phyloP scores from a whole-genome alignment of 306 rosid genomes.

The Trifolium repens region DNA sequence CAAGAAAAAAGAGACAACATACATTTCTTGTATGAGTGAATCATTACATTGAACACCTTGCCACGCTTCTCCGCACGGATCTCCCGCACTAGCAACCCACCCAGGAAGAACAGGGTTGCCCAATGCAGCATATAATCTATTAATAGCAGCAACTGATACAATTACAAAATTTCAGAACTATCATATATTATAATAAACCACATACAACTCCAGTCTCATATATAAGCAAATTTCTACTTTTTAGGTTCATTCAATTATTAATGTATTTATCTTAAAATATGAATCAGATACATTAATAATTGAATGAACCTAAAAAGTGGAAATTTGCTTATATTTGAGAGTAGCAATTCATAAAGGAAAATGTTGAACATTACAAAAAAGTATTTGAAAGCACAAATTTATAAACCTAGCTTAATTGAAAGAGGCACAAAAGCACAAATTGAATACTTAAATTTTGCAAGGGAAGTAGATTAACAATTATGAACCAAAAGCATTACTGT shows the following conservation, averaged over 20 bases:
- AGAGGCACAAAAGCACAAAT: slow-evolving; percentile 22
- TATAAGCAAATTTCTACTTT: too few relatives aligned
- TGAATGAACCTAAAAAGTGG: too few relatives aligned
- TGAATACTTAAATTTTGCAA: background rate
- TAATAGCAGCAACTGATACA: slow-evolving; percentile 81
- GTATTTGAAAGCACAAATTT: background rate
- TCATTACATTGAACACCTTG: slow-evolving; percentile 86
- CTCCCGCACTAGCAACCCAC: slow-evolving; percentile 83
- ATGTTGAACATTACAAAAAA: background rate
- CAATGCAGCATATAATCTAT: slow-evolving; percentile 66
- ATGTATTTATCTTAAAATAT: too few relatives aligned
- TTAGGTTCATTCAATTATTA: too few relatives aligned
- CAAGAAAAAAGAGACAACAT: slow-evolving; percentile 43
- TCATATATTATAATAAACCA: background rate
- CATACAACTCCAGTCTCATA: background rate
- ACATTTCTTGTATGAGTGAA: slow-evolving; percentile 68
- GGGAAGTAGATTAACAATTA: slow-evolving; percentile 3
- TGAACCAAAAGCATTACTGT: slow-evolving; percentile 31
- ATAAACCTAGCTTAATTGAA: background rate
- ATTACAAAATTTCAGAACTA: slow-evolving; percentile 36
- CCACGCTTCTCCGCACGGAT: slow-evolving; percentile 93
- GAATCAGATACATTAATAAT: too few relatives aligned
- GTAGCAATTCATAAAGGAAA: background rate
- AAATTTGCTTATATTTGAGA: too few relatives aligned
- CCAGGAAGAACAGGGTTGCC: slow-evolving; percentile 84